Evolutionary conservation across 108 stramenopile genomes (phyloP), one percentile per base, ranked within the genome.

Genomic region (Cyclotella choctawhatcheeana): DNA sequence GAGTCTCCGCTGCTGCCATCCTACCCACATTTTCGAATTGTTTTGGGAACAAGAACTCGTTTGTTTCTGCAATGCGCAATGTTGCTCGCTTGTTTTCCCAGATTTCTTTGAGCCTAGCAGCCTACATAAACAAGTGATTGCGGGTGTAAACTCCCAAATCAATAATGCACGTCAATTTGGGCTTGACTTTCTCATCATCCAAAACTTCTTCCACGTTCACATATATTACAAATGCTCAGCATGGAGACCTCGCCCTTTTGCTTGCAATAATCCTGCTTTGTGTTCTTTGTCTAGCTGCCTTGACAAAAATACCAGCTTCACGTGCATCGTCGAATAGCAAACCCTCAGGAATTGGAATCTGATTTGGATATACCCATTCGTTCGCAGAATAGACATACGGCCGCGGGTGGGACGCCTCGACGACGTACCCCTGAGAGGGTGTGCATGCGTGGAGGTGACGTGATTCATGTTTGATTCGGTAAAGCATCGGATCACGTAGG

Each of bases 71-170:
- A 32, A 90, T 83, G 12, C 89, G 66, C 17, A 95, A 76, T 0
- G 85, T 79, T 48, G 86, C 84, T 73, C 71, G 0, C 82, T n/a
- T n/a, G 77, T 64, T 66, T 97, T 97, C 18, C 93, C 93, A 74
- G 82, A 90, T 53, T 98, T 98, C 40, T 82, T 76, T 3, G 86
- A 90, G 25, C 88, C 93, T 64, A 94, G 45, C 5, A 97, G 68
- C 22, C 97, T 88, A 82, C 97, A 98, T 29, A 95, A 63, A 17
- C 97, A n/a, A n/a, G n/a, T n/a, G 89, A 73, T 98, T 98, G 17
- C 92, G 91, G 2, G 95, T 92, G 77, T 96, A 94, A 1, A 96
- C 96, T n/a, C 93, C 92, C 44, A 86, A 52, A 81, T 98, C 97
- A 30, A 97, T 85, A 69, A 97, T 88, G 52, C 86, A 87, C 16